Base-by-base conservation (phyloP, 495 filamentous ascomycete species). In the Xylaria longipes region DNA sequence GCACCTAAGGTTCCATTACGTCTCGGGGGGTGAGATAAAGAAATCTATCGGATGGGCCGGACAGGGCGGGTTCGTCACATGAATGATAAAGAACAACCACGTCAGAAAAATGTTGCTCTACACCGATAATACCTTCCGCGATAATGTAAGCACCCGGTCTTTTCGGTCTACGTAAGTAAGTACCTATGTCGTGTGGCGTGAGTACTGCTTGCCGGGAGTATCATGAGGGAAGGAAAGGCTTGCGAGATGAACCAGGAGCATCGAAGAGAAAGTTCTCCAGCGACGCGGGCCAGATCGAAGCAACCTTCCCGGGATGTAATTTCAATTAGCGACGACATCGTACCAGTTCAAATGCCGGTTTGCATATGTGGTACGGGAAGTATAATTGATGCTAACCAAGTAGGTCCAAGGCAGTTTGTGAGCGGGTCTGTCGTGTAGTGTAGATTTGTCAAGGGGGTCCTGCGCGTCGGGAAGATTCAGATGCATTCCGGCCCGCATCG, bases 11-110 rank as follows among this genome's bases (percentile, higher is more conserved):
- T 41, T 29, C 6, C 33, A 56, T 39, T 29, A 17, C n/a, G n/a
- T 37, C 14, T 46, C 62, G 20, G 12, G 45, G 35, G 12, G 20
- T 37, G 31, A 66, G 31, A 66, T 66, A 69, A 69, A 57, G 54
- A 72, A 65, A 33, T 54, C 50, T 56, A 65, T 61, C 33, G 68
- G 61, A 65, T 75, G 62, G 67, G 46, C 27, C 67, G 50, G 63
- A 56, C 57, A 48, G 58, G 41, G 50, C 43, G 33, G 11, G 12
- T 66, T 67, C 56, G 64, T 76, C 67, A 84, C 73, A 71, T 77
- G 43, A 54, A 35, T 12, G 17, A n/a, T 27, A 17, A 43, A 56
- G 48, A 56, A 52, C 43, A 56, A 56, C 22, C 43, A 65, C 43
- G 33, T 60, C 46, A 66, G 63, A 45, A 29, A 14, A 46, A 46